Evolutionary conservation across 331 rosid species (phyloP).

Genomic region (Arachis monticola): DNA sequence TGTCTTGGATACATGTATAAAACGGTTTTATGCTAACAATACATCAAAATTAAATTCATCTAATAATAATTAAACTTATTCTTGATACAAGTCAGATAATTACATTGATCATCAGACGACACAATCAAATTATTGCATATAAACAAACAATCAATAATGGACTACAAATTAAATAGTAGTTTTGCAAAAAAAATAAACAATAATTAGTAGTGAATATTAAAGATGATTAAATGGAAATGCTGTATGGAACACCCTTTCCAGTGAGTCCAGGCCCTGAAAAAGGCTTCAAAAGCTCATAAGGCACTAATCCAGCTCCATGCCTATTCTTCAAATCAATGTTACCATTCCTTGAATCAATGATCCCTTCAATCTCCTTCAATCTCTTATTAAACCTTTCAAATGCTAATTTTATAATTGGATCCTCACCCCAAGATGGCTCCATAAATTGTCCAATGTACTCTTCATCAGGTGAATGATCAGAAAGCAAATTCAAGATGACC

Average conservation of each 20-base stretch:
- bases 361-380: constrained; percentile 53
- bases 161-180: too few species aligned
- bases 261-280: constrained; percentile 61
- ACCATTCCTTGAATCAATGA: constrained; percentile 64
- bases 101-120: too few species aligned
- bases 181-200: too few species aligned
- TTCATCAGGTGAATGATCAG: constrained; percentile 67
- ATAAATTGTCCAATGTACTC: constrained; percentile 56
- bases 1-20: too few species aligned
- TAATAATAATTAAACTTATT: too few species aligned
- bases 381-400: constrained; percentile 50
- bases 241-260: constrained; percentile 66
- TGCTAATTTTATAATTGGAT: constrained; percentile 45
- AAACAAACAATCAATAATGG: too few species aligned
- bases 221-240: constrained; percentile 55
- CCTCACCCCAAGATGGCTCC: constrained; percentile 59
- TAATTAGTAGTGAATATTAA: too few species aligned
- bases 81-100: too few species aligned
- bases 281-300: constrained; percentile 68
- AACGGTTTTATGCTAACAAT: too few species aligned
- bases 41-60: too few species aligned
- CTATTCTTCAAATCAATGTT: constrained; percentile 50
- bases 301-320: constrained; percentile 62
- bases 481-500: constrained; percentile 54
- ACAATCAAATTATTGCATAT: too few species aligned